Evolutionary conservation across 2,329 filamentous ascomycete species (phyloP).

Genomic region (Neurospora crassa): DNA sequence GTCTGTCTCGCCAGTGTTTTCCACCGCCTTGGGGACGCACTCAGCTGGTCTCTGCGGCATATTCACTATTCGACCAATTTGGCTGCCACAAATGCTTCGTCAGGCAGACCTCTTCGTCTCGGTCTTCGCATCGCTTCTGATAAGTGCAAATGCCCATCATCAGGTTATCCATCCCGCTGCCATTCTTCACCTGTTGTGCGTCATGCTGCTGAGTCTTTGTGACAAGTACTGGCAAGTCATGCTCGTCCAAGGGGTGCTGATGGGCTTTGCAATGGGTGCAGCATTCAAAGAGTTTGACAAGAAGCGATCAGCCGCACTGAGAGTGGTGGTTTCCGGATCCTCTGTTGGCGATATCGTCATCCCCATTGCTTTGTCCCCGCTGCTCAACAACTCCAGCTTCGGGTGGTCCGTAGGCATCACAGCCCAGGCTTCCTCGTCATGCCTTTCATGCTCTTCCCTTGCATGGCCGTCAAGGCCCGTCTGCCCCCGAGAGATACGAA

Average conservation of each 20-base stretch:
- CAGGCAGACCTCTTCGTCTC: not conserved
- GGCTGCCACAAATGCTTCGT: conserved; percentile 16
- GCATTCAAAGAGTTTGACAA: conserved; percentile 38
- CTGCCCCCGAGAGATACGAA: conserved; percentile 25
- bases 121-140: not conserved
- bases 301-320: conserved; percentile 36
- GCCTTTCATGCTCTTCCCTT: conserved; percentile 30
- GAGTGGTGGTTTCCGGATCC: conserved; percentile 35
- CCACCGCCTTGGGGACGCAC: not conserved
- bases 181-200: conserved; percentile 26
- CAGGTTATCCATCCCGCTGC: conserved; percentile 24
- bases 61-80: conserved; percentile 31
- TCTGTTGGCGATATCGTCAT: conserved; percentile 44
- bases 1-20: too few species aligned
- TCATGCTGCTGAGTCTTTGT: conserved; percentile 36
- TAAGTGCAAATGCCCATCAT: not conserved
- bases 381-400: conserved; percentile 37
- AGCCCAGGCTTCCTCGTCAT: conserved; percentile 42
- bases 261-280: conserved; percentile 30
- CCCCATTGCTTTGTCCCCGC: conserved; percentile 35
- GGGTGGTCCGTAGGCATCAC: conserved; percentile 42
- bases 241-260: conserved; percentile 37
- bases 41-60: not conserved
- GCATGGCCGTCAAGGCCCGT: conserved; percentile 22
- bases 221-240: conserved; percentile 42